phyloP scores from a whole-genome alignment of 441 rosid genomes.

The Euphorbia corollata region DNA sequence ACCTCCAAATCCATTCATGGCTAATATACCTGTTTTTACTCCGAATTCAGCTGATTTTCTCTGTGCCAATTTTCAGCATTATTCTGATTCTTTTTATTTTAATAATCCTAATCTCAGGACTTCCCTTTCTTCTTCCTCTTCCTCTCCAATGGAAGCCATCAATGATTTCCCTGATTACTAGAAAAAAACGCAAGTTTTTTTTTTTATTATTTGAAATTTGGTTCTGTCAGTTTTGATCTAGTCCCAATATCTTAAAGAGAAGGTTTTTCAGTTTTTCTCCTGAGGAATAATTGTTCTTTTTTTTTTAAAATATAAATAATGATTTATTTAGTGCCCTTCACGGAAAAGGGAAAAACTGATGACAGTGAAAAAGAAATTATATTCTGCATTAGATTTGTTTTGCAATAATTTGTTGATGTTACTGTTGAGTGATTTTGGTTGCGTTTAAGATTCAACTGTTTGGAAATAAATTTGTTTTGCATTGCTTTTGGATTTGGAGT shows the following conservation, averaged over 20 bases:
- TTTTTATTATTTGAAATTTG: neutral
- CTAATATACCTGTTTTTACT: conserved; percentile 34
- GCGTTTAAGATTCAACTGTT: neutral
- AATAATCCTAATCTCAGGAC: conserved; percentile 36
- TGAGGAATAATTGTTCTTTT: neutral
- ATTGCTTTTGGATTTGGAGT: neutral
- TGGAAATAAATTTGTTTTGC: neutral
- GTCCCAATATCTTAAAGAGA: neutral
- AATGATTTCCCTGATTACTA: conserved; percentile 41
- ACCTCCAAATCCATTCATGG: conserved; percentile 35
- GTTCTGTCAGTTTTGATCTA: neutral
- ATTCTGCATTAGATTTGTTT: neutral
- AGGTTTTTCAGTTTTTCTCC: neutral
- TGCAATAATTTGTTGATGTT: neutral
- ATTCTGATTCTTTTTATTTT: conserved; percentile 36
- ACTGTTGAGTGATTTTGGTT: neutral
- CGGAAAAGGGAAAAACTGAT: no score
- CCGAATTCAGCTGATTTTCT: conserved; percentile 37
- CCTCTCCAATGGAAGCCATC: conserved; percentile 35
- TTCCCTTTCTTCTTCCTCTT: conserved; percentile 35
- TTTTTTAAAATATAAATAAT: no score
- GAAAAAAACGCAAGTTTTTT: neutral
- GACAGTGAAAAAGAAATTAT: neutral
- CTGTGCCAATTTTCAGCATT: conserved; percentile 29
- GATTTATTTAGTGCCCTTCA: no score